phyloP scores from a whole-genome alignment of 805 yeast genomes.

The Metschnikowia gelsemii region DNA sequence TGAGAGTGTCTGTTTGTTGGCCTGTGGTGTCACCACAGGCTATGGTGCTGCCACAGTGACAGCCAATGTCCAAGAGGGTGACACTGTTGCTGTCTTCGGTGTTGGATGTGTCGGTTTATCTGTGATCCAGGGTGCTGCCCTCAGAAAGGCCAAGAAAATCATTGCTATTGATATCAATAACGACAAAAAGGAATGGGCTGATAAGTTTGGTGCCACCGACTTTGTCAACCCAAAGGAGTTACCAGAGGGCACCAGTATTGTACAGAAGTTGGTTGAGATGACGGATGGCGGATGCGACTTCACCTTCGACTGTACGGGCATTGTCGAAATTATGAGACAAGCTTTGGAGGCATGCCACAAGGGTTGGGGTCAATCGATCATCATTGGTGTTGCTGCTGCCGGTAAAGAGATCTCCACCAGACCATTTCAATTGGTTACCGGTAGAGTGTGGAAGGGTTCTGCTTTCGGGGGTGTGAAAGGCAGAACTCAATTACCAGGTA shows the following conservation, averaged over 20 bases:
- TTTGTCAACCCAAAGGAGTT: constrained; percentile 83
- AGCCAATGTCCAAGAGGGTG: constrained; percentile 87
- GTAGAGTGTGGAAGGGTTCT: constrained; percentile 98
- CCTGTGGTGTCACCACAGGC: constrained; percentile 98
- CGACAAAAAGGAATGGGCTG: constrained; percentile 80
- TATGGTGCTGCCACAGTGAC: constrained; percentile 96
- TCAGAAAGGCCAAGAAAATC: constrained; percentile 76
- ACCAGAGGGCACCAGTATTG: constrained; percentile 72
- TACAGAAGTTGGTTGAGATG: constrained; percentile 77
- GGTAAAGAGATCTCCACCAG: constrained; percentile 95
- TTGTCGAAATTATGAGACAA: constrained; percentile 88
- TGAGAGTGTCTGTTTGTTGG: constrained; percentile 87
- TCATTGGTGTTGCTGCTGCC: constrained; percentile 98
- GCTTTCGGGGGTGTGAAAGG: constrained; percentile 99
- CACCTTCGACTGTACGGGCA: constrained; percentile 98
- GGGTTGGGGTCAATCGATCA: constrained; percentile 96
- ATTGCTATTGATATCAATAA: constrained; percentile 87
- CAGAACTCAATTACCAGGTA: constrained; percentile 88
- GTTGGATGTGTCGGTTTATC: constrained; percentile 97
- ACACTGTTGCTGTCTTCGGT: constrained; percentile 94
- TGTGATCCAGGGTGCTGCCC: constrained; percentile 91
- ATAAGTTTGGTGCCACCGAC: constrained; percentile 91
- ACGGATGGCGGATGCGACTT: constrained; percentile 97
- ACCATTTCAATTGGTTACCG: constrained; percentile 98
- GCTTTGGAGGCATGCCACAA: constrained; percentile 97